phyloP scores from a whole-genome alignment of 2,329 filamentous ascomycete genomes.

The Hymenotorrendiella dingleyae region DNA sequence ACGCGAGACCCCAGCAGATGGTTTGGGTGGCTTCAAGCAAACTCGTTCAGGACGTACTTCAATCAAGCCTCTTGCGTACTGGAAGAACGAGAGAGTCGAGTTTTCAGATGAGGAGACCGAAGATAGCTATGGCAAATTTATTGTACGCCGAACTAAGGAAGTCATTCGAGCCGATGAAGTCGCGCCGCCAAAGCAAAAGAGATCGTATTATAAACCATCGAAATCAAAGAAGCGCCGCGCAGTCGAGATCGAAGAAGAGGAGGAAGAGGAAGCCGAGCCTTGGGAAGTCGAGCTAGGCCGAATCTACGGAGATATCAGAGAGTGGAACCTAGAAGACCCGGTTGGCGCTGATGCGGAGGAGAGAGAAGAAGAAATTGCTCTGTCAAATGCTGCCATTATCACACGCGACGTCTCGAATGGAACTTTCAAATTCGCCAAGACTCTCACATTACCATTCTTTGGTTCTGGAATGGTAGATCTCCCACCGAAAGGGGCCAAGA shows the following conservation, averaged over 20 bases:
- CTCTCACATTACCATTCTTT: slow-evolving; percentile 77
- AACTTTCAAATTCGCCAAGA: slow-evolving; percentile 84
- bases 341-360: slow-evolving; percentile 48
- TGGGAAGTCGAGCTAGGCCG: slow-evolving; percentile 67
- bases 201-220: slow-evolving; percentile 26
- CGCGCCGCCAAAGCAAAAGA: slow-evolving; percentile 34
- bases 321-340: slow-evolving; percentile 58
- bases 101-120: slow-evolving; percentile 51
- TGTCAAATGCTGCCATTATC: slow-evolving; percentile 43
- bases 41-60: slow-evolving; percentile 75
- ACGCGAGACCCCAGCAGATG: slow-evolving; percentile 38
- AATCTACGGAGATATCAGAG: slow-evolving; percentile 56
- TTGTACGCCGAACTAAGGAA: slow-evolving; percentile 68
- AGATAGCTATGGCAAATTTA: slow-evolving; percentile 46
- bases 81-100: slow-evolving; percentile 76
- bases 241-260: slow-evolving; percentile 29
- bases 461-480: slow-evolving; percentile 87
- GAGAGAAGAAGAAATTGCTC: slow-evolving; percentile 49
- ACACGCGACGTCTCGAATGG: slow-evolving; percentile 56
- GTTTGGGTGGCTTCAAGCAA: slow-evolving; percentile 36
- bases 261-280: slow-evolving; percentile 54
- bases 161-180: slow-evolving; percentile 67
- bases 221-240: slow-evolving; percentile 38
- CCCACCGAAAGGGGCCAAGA: slow-evolving; percentile 75
- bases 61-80: slow-evolving; percentile 73